Evolutionary conservation across 345 rosid species (phyloP).

Genomic region (Stellera chamaejasme): DNA sequence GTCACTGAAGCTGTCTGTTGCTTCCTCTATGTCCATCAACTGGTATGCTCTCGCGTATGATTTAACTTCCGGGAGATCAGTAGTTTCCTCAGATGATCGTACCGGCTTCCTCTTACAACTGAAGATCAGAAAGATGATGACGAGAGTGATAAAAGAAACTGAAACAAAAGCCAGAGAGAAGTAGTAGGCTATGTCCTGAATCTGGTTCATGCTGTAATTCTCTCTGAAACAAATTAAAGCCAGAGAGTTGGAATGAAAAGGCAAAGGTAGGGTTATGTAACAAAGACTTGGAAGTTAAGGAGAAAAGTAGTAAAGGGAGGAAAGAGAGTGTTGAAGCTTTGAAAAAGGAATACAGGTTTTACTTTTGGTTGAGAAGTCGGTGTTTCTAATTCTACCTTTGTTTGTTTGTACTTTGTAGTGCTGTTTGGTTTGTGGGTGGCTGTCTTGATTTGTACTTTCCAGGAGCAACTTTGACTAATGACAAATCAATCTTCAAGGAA

Average conservation of each 20-base stretch:
- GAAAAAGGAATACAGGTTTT: slow-evolving; percentile 10
- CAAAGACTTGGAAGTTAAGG: too few relatives aligned
- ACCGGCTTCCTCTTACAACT: slow-evolving; percentile 46
- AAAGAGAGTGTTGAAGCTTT: slow-evolving; percentile 1
- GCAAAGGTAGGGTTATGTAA: too few relatives aligned
- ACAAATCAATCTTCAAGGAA: too few relatives aligned
- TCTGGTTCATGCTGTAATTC: slow-evolving; percentile 24
- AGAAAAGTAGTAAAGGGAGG: too few relatives aligned
- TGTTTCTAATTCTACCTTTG: not conserved
- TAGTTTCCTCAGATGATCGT: slow-evolving; percentile 35
- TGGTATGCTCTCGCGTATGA: slow-evolving; percentile 27
- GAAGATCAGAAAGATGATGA: slow-evolving; percentile 31
- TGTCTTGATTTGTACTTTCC: slow-evolving; percentile 9
- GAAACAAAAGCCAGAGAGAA: slow-evolving; percentile 40
- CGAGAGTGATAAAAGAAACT: slow-evolving; percentile 31
- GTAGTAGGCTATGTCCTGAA: slow-evolving; percentile 38
- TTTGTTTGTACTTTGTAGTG: not conserved
- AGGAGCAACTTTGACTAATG: too few relatives aligned
- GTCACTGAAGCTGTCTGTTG: slow-evolving; percentile 64
- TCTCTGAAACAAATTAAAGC: not conserved
- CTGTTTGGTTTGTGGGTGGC: slow-evolving; percentile 25
- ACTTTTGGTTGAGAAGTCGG: slow-evolving; percentile 23
- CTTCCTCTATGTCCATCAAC: slow-evolving; percentile 53
- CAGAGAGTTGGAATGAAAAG: not conserved
- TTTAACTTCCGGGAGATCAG: slow-evolving; percentile 23